Percentiles rank a stretch among this genome's conserved stretches.
These are phyloP conservation scores for Heliamphora exappendiculata DNA, from an alignment of 148 eudicot species.

Conservation along the genomic window DNA sequence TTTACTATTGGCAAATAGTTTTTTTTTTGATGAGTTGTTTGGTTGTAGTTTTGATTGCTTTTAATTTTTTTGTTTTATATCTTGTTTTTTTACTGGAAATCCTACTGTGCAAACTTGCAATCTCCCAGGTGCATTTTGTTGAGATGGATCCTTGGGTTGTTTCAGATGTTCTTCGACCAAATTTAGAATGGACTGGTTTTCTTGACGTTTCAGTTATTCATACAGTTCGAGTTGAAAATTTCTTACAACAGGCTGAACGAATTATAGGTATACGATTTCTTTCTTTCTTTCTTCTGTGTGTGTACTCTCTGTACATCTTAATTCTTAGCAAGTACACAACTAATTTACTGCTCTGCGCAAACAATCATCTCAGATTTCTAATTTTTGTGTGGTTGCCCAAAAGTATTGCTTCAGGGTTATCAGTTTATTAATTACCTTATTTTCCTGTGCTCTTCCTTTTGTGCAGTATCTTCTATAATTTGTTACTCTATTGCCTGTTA, in stretches of 20 bases:
- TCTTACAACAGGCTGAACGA: conserved; percentile 56
- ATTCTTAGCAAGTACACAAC: background rate
- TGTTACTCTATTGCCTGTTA: background rate
- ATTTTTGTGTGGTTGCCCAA: background rate
- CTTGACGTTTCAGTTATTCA: conserved; percentile 75
- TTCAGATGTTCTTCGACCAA: conserved; percentile 72
- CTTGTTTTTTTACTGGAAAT: conserved; percentile 4
- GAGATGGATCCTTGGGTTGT: conserved; percentile 99
- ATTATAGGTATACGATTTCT: conserved; percentile 36
- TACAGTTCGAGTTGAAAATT: conserved; percentile 64
- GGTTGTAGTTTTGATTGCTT: conserved; percentile 5
- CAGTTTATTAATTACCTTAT: background rate
- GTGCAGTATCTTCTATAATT: background rate
- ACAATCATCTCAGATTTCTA: background rate
- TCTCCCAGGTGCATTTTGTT: conserved; percentile 74
- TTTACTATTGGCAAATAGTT: background rate
- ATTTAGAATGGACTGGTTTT: conserved; percentile 75
- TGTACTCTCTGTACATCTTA: background rate
- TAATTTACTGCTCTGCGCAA: background rate
- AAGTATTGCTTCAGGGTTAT: background rate
- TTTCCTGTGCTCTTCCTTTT: no score
- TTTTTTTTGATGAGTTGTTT: background rate
- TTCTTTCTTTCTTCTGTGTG: background rate
- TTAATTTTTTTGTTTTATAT: conserved; percentile 2
- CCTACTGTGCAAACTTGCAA: conserved; percentile 1